These are phyloP conservation scores for Calonectria crousiana DNA, from an alignment of 2,329 filamentous ascomycete species.

Conservation along the genomic window DNA sequence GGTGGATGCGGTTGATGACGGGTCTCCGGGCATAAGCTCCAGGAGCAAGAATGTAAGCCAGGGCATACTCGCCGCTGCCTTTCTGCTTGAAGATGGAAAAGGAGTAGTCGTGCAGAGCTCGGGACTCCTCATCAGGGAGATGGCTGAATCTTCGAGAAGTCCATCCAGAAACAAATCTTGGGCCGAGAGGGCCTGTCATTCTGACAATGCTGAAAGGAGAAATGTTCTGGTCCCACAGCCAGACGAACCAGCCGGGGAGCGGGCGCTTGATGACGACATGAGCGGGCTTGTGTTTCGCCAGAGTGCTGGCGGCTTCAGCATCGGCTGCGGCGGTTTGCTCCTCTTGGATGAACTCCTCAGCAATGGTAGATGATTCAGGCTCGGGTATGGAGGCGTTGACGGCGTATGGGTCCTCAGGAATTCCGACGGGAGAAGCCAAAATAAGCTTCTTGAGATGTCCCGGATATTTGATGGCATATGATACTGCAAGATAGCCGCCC, in stretches of 20 bases:
- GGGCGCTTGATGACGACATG: constrained; percentile 61
- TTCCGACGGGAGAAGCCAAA: constrained; percentile 91
- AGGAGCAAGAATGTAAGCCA: constrained; percentile 92
- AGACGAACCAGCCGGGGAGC: constrained; percentile 87
- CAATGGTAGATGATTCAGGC: constrained; percentile 77
- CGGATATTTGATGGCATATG: constrained; percentile 96
- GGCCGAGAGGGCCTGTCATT: constrained; percentile 88
- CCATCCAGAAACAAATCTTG: constrained; percentile 94
- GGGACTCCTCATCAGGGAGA: constrained; percentile 81
- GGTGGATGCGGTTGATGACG: constrained; percentile 86
- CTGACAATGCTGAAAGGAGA: constrained; percentile 94
- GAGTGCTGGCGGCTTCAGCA: constrained; percentile 52
- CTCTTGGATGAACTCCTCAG: constrained; percentile 84
- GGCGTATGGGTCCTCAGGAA: constrained; percentile 94
- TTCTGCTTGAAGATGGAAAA: constrained; percentile 94
- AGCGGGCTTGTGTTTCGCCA: constrained; percentile 50
- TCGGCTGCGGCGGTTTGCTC: constrained; percentile 66
- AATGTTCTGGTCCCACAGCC: constrained; percentile 97
- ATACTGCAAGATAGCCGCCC: constrained; percentile 93
- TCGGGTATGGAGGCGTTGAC: constrained; percentile 85
- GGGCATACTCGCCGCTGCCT: constrained; percentile 92
- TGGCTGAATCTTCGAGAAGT: constrained; percentile 93
- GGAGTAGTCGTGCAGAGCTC: constrained; percentile 90
- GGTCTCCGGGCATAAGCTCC: constrained; percentile 92
- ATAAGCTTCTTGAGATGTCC: constrained; percentile 96